Percentiles rank a stretch among this genome's conserved stretches.
Conservation (phyloP, 305 asterid species). For the Salvia sclarea region DNA sequence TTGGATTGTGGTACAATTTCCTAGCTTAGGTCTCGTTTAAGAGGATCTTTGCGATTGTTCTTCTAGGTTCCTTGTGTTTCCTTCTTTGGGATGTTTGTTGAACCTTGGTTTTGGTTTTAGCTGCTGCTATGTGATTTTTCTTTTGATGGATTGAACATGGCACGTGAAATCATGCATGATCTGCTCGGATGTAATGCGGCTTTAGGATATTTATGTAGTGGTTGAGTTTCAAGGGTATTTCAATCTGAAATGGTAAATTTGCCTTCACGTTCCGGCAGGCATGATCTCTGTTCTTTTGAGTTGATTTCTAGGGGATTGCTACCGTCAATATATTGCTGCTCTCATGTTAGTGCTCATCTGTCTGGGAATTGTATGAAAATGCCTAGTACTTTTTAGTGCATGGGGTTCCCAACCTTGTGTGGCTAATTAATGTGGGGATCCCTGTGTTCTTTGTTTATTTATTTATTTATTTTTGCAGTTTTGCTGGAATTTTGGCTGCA, state of each 20-base stretch:
- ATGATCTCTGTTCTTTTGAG: not conserved
- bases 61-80: slow-evolving; percentile 8
- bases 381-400: not conserved
- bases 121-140: not conserved
- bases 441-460: not conserved
- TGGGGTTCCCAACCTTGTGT: slow-evolving; percentile 6
- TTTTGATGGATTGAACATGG: slow-evolving; percentile 22
- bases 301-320: not conserved
- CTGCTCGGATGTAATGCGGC: not conserved
- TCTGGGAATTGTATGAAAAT: slow-evolving; percentile 17
- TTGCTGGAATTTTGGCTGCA: not conserved
- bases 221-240: slow-evolving; percentile 5
- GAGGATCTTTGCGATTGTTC: slow-evolving; percentile 25
- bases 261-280: not conserved
- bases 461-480: not conserved
- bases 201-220: slow-evolving; percentile 1
- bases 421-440: slow-evolving; percentile 14
- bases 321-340: not conserved
- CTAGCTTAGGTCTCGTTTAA: slow-evolving; percentile 8
- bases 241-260: not conserved
- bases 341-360: slow-evolving; percentile 10
- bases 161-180: slow-evolving; percentile 37
- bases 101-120: slow-evolving; percentile 13
- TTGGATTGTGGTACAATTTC: slow-evolving; percentile 27
- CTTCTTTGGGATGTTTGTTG: slow-evolving; percentile 6